These are phyloP conservation scores for Lichenothelia convexa DNA, from an alignment of 495 filamentous ascomycete genomes.

Conservation along the genomic window DNA sequence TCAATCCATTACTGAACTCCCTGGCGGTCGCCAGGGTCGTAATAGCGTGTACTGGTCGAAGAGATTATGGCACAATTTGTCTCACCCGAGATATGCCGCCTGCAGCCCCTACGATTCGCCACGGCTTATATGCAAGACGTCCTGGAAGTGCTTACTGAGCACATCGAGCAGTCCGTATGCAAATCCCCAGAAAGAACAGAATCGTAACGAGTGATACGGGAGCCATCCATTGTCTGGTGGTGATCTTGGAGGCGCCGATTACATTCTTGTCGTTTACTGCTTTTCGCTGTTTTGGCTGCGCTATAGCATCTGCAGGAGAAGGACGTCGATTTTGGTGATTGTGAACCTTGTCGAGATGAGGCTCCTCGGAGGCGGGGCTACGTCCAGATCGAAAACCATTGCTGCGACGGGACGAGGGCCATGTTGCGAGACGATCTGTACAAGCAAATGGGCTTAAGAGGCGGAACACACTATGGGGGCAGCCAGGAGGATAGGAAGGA, in stretches of 20 bases:
- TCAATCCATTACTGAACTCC: too few species aligned
- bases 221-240: conserved; percentile 16
- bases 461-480: too few species aligned
- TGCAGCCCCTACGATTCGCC: conserved; percentile 27
- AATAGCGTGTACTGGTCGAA: too few species aligned
- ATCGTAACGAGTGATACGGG: conserved; percentile 17
- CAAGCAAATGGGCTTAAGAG: too few species aligned
- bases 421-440: too few species aligned
- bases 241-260: conserved; percentile 18
- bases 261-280: conserved; percentile 13
- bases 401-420: too few species aligned
- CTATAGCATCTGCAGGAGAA: conserved; percentile 14
- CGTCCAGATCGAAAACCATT: too few species aligned
- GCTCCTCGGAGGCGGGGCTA: too few species aligned
- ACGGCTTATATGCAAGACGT: conserved; percentile 26
- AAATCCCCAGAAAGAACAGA: conserved; percentile 30
- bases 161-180: conserved; percentile 36
- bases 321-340: conserved; percentile 16
- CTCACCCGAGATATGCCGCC: conserved; percentile 29
- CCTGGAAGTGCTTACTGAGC: conserved; percentile 36
- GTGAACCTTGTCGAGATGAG: conserved; percentile 15
- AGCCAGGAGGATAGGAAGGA: too few species aligned
- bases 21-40: too few species aligned
- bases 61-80: too few species aligned
- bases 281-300: conserved; percentile 11